Conservation (phyloP, 1,284 basidiomycete species). For the Puccinia brachypodii region DNA sequence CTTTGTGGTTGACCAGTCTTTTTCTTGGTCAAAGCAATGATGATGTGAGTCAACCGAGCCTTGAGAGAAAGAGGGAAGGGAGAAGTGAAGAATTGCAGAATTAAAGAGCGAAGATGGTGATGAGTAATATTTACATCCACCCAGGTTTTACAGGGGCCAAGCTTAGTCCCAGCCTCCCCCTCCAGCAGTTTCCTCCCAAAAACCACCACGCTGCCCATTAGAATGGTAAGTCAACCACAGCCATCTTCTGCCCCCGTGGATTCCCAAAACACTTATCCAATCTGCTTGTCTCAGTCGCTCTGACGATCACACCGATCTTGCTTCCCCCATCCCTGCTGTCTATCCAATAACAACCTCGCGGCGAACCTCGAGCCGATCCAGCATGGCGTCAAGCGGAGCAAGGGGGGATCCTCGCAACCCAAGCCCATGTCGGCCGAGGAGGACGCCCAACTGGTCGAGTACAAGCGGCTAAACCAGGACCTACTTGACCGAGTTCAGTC, state of each 20-base stretch:
- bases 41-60: too few relatives aligned
- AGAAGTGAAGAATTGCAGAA: too few relatives aligned
- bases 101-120: too few relatives aligned
- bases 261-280: neutral
- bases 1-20: too few relatives aligned
- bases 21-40: too few relatives aligned
- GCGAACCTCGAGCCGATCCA: neutral
- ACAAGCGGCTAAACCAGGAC: conserved; percentile 17
- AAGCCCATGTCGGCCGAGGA: neutral
- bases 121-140: too few relatives aligned
- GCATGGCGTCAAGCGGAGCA: conserved; percentile 39
- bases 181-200: too few relatives aligned
- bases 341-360: neutral
- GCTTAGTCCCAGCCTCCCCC: too few relatives aligned
- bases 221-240: neutral
- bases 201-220: too few relatives aligned
- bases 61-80: too few relatives aligned
- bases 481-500: conserved; percentile 32
- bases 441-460: conserved; percentile 12
- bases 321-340: neutral
- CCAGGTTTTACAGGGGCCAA: too few relatives aligned
- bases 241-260: neutral
- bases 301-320: neutral
- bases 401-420: neutral
- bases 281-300: neutral